Evolutionary conservation across 441 rosid species (phyloP), one percentile per base, ranked within the genome.

Genomic region (Erysimum cheiri): DNA sequence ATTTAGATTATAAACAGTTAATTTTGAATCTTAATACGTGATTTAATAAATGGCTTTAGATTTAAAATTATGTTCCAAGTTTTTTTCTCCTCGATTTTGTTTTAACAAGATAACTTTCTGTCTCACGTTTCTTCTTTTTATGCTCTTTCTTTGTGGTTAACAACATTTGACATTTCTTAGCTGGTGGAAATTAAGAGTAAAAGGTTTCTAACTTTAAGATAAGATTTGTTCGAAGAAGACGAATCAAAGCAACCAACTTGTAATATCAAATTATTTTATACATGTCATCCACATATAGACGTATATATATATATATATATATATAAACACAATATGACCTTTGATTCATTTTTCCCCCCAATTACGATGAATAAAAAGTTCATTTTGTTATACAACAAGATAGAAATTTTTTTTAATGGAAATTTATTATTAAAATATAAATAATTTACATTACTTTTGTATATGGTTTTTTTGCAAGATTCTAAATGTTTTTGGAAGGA

Each of bases 221-320:
- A 73, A 73, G 77, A 60, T 73, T 66, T 52, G 56, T 50, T 2
- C 12, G 57, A 73, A 66, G 62, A 67, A 60, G 77, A 67, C 66
- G 60, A 33, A 64, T 50, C 9, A 59, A 40, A 59, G 31, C 36
- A 66, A 60, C 62, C 77, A 73, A 73, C 72, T 66, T 66, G 67
- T 41, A 14, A 9, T 59, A 50, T 50, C 37, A 59, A 59, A 66
- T 8, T 7, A 50, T 58, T 15, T 12, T 37, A 13, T 52, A n/a
- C 37, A 9, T 17, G 22, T 40, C 54, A 39, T 55, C 31, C 39
- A 58, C 61, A 74, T 11, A 9, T 22, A n/a, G 9, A 57, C 26
- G 24, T n/a, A n/a, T n/a, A n/a, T n/a, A 29, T 3, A 3, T 29
- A 29, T 29, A 29, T 29, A 29, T 31, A 31, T 31, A 6, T 31